phyloP scores from a whole-genome alignment of 352 stramenopile species.

The Phytophthora sojae region DNA sequence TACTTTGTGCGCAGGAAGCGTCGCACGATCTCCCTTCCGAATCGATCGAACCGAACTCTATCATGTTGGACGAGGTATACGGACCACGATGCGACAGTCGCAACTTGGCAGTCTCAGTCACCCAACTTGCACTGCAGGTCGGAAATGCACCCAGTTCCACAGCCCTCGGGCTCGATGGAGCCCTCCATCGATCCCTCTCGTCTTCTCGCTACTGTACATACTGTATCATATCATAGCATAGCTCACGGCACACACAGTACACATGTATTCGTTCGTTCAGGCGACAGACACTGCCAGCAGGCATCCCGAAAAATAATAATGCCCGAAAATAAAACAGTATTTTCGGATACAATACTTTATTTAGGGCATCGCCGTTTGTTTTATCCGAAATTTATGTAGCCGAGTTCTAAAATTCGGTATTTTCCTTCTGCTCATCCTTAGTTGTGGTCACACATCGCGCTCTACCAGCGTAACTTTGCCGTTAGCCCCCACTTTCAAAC shows the following conservation, averaged over 20 bases:
- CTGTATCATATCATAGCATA: background rate
- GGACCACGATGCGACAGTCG: conserved; percentile 18
- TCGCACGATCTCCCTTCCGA: conserved; percentile 17
- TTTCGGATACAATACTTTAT: no score
- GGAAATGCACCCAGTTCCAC: conserved; percentile 7
- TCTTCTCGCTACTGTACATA: background rate
- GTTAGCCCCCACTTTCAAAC: no score
- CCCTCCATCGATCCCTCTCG: conserved; percentile 7
- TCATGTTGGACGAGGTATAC: conserved; percentile 35
- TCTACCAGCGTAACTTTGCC: no score
- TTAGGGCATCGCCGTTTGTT: no score
- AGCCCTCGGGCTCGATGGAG: conserved; percentile 12
- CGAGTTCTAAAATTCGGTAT: no score
- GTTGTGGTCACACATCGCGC: no score
- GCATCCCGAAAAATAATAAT: no score
- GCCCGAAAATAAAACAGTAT: no score
- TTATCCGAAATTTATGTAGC: no score
- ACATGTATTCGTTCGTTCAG: background rate
- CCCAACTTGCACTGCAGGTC: conserved; percentile 21
- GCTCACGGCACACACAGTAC: background rate
- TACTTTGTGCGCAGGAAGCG: conserved; percentile 33
- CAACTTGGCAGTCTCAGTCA: conserved; percentile 19
- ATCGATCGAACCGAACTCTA: conserved; percentile 20
- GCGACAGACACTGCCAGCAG: no score
- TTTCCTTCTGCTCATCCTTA: no score